phyloP scores from a whole-genome alignment of 2,329 filamentous ascomycete genomes.

The Parastagonospora nodorum region DNA sequence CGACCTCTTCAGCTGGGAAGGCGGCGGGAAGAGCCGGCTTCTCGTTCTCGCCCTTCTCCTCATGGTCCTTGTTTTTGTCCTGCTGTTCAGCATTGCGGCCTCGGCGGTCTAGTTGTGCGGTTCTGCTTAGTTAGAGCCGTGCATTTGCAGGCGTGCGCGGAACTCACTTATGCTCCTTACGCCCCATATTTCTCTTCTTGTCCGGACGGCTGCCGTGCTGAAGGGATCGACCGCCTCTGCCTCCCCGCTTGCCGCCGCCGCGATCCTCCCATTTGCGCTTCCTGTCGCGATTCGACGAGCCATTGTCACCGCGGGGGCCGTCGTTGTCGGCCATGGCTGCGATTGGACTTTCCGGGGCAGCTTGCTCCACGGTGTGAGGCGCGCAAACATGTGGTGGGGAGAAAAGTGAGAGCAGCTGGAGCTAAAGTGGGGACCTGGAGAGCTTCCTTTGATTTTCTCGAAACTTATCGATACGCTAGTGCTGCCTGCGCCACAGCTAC shows the following conservation, averaged over 20 bases:
- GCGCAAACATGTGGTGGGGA: conserved; percentile 25
- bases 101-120: conserved; percentile 54
- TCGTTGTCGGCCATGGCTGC: conserved; percentile 32
- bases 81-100: conserved; percentile 50
- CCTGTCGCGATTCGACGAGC: conserved; percentile 28
- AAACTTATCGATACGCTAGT: conserved; percentile 2
- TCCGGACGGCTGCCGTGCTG: conserved; percentile 49
- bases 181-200: conserved; percentile 71
- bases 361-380: conserved; percentile 27
- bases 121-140: conserved; percentile 50
- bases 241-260: conserved; percentile 34
- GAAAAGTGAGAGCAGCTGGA: conserved; percentile 5
- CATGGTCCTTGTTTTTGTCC: conserved; percentile 45
- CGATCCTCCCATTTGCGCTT: conserved; percentile 40
- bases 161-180: conserved; percentile 67
- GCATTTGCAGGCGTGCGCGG: conserved; percentile 7
- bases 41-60: conserved; percentile 41
- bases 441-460: conserved; percentile 22
- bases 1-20: conserved; percentile 81
- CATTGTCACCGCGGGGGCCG: conserved; percentile 24
- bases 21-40: conserved; percentile 60
- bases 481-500: no score
- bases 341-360: conserved; percentile 21
- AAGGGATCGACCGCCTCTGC: conserved; percentile 41
- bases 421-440: conserved; percentile 15